Evolutionary conservation across 805 yeast species (phyloP).

Genomic region (Candida tibetensis): DNA sequence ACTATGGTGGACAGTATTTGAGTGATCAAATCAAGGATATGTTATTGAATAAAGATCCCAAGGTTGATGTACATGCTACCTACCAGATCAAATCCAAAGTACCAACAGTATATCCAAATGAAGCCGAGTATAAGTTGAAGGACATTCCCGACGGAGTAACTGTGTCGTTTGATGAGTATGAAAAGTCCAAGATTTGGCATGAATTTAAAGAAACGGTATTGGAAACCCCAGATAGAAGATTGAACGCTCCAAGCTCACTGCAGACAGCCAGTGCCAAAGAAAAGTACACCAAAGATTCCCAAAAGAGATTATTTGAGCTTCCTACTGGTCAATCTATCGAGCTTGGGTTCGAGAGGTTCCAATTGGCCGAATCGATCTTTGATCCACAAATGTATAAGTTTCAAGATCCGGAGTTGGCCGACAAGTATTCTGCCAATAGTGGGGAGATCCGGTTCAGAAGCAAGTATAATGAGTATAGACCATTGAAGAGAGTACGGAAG

Average conservation of each 20-base stretch:
- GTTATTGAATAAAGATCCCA: constrained; percentile 28
- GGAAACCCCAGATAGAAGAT: constrained; percentile 48
- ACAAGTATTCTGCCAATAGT: constrained; percentile 38
- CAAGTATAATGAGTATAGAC: constrained; percentile 64
- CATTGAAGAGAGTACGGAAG: constrained; percentile 59
- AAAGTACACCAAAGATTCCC: constrained; percentile 23
- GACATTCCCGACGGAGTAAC: constrained; percentile 34
- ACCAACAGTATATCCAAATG: constrained; percentile 31
- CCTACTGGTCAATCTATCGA: constrained; percentile 72
- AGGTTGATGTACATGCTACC: constrained; percentile 30
- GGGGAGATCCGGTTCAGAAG: constrained; percentile 51
- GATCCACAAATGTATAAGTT: constrained; percentile 50
- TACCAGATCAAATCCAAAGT: constrained; percentile 51
- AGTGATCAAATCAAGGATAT: constrained; percentile 50
- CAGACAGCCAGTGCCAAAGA: constrained; percentile 23
- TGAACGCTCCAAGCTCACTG: constrained; percentile 15
- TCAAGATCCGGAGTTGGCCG: constrained; percentile 17
- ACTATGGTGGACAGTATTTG: constrained; percentile 68
- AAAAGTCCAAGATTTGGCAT: constrained; percentile 53
- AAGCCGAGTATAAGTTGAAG: constrained; percentile 20
- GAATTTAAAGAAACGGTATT: constrained; percentile 75
- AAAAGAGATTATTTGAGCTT: constrained; percentile 59
- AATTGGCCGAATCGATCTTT: constrained; percentile 71
- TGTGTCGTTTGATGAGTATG: constrained; percentile 53
- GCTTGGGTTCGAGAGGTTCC: constrained; percentile 57